These are phyloP conservation scores for Nicotiana undulata DNA, from an alignment of 257 asterid species.

Conservation along the genomic window DNA sequence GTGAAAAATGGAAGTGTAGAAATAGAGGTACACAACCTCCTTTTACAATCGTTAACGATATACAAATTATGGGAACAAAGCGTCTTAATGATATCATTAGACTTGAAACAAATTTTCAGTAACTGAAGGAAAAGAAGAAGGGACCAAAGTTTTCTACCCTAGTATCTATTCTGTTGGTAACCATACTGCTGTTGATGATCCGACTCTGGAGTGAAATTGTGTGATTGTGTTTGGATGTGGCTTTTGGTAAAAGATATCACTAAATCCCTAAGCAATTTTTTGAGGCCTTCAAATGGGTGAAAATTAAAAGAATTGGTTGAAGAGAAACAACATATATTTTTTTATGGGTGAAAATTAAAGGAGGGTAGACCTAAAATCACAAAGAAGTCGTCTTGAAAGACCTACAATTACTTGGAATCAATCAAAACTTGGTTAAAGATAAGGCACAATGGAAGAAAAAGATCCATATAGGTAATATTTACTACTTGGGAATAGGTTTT, in stretches of 20 bases:
- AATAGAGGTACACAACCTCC: neutral
- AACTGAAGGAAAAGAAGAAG: neutral
- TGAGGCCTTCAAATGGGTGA: neutral
- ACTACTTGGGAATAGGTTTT: too few relatives aligned
- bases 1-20: neutral
- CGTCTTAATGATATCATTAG: neutral
- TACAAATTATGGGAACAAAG: neutral
- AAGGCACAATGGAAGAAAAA: too few relatives aligned
- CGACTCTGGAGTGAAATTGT: constrained; percentile 7
- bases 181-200: neutral
- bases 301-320: too few relatives aligned
- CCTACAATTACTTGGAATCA: too few relatives aligned
- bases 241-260: neutral
- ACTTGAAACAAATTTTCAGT: neutral
- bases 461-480: too few relatives aligned
- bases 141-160: neutral
- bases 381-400: too few relatives aligned
- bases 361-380: too few relatives aligned
- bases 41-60: neutral
- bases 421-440: too few relatives aligned
- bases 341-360: neutral
- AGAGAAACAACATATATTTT: too few relatives aligned
- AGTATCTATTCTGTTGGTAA: neutral
- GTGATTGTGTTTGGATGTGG: constrained; percentile 19
- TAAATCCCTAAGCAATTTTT: neutral